Percentiles rank a stretch among this genome's conserved stretches.
phyloP scores from a whole-genome alignment of 768 basidiomycete genomes.

The Pisolithus albus region DNA sequence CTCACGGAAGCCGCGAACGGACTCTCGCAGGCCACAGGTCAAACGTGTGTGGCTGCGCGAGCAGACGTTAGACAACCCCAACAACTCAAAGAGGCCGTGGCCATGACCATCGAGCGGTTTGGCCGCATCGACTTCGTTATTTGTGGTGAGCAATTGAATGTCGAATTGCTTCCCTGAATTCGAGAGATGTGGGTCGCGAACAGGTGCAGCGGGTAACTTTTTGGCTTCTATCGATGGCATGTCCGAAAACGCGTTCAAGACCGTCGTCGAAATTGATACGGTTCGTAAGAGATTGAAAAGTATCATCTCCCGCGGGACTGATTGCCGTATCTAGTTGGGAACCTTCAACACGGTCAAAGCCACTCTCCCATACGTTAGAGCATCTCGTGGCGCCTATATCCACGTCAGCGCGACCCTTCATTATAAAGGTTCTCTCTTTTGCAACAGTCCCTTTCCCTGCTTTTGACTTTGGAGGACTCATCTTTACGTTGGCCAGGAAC shows the following conservation, averaged over 20 bases:
- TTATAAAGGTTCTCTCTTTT: conserved; percentile 51
- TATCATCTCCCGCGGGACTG: not conserved
- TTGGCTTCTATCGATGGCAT: conserved; percentile 77
- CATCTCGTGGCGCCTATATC: conserved; percentile 73
- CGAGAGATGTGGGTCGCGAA: not conserved
- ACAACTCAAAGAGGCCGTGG: conserved; percentile 67
- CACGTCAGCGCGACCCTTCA: conserved; percentile 89
- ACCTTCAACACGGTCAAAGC: conserved; percentile 95
- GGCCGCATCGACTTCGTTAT: conserved; percentile 94
- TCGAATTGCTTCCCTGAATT: not conserved
- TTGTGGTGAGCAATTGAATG: conserved; percentile 51
- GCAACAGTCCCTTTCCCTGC: not conserved
- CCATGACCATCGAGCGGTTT: conserved; percentile 65
- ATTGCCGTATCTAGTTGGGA: conserved; percentile 54
- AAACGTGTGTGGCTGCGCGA: conserved; percentile 60
- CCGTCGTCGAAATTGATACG: conserved; percentile 91
- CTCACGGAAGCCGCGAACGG: conserved; percentile 63
- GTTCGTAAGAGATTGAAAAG: conserved; percentile 33
- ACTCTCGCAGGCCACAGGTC: conserved; percentile 63
- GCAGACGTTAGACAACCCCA: conserved; percentile 81
- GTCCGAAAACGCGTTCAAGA: conserved; percentile 86
- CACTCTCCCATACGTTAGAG: conserved; percentile 67
- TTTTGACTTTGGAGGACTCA: not conserved
- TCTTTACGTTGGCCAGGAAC: conserved; percentile 38
- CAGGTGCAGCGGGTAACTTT: conserved; percentile 96